Conservation (phyloP, 2,329 filamentous ascomycete genomes). For the Aureobasidium sp. region DNA sequence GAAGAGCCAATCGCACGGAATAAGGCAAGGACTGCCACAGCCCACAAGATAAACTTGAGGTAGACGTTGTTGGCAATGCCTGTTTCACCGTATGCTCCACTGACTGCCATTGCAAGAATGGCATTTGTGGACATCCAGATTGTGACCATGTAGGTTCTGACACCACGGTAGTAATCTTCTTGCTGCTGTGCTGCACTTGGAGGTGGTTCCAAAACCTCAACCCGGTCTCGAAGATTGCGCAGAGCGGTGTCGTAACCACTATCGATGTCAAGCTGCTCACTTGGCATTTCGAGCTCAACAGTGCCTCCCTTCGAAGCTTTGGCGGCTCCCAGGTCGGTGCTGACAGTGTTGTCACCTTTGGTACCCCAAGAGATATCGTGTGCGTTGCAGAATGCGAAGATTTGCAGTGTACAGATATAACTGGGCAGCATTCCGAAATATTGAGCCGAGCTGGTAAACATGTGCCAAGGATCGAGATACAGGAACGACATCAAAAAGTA, state of each 20-base stretch:
- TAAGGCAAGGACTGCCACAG: slow-evolving; percentile 74
- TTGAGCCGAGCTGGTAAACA: slow-evolving; percentile 85
- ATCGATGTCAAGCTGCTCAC: slow-evolving; percentile 96
- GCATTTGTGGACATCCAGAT: slow-evolving; percentile 91
- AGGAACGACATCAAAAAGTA: slow-evolving; percentile 96
- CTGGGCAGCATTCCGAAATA: slow-evolving; percentile 88
- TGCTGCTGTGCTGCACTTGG: slow-evolving; percentile 75
- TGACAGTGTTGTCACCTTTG: slow-evolving; percentile 93
- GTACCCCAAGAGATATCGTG: slow-evolving; percentile 99
- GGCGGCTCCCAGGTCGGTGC: slow-evolving; percentile 85
- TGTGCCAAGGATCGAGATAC: slow-evolving; percentile 98
- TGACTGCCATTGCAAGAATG: slow-evolving; percentile 86
- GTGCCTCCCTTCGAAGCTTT: slow-evolving; percentile 65
- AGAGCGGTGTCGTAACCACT: slow-evolving; percentile 95
- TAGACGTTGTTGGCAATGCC: slow-evolving; percentile 79
- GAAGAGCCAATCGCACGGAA: slow-evolving; percentile 80
- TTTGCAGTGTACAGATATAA: slow-evolving; percentile 95
- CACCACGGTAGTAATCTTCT: slow-evolving; percentile 96
- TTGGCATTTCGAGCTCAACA: slow-evolving; percentile 95
- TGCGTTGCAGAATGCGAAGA: slow-evolving; percentile 98
- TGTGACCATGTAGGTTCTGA: slow-evolving; percentile 96
- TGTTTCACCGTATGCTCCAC: slow-evolving; percentile 70
- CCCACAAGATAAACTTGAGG: slow-evolving; percentile 87
- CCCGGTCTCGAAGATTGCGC: slow-evolving; percentile 85
- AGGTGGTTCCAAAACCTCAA: slow-evolving; percentile 64